Evolutionary conservation across 2,329 filamentous ascomycete genomes (phyloP), one percentile per base, ranked within the genome.

Genomic region (Keithomyces neogunnii): DNA sequence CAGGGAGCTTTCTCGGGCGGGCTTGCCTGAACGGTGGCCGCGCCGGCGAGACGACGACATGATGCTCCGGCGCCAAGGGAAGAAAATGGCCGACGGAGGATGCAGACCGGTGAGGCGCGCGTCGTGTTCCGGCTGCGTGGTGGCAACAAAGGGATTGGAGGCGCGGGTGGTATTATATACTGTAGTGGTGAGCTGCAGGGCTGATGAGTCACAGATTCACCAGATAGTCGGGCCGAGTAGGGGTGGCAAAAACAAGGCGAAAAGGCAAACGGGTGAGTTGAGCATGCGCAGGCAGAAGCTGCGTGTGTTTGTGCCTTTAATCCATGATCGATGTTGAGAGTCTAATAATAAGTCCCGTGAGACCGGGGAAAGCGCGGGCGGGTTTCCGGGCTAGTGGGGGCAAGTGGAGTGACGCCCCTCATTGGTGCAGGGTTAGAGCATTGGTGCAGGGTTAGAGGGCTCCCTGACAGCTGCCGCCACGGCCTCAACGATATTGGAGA

Each of bases 31-130:
- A 35, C 45, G 44, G 19, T 38, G 50, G 42, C 6, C 10, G 13
- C 50, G 49, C 10, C 42, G 51, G n/a, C 47, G 36, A 5, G 47
- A 42, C 9, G 48, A 40, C 10, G 51, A 33, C 51, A 53, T 53
- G 30, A 3, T 39, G 8, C 19, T 6, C 36, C 36, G 45, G 19
- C 19, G 19, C 19, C 19, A 19, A 19, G 19, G 19, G 19, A 19
- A 19, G 19, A 19, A 19, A 19, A 19, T 19, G 19, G 19, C 19
- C 19, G 19, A 19, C 19, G 19, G 19, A 19, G 40, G 13, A 44
- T 26, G 28, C 26, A 11, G 28, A 30, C 28, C 26, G 40, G 40
- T 13, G 19, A 19, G 19, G 19, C 19, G 40, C 26, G 40, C 30
- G 40, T 44, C 40, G 26, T 28, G 28, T 30, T 28, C 10, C 26